Evolutionary conservation across 176 grass and related monocot species (phyloP), one percentile per base, ranked within the genome.

Genomic region (Triticum aestivum): DNA sequence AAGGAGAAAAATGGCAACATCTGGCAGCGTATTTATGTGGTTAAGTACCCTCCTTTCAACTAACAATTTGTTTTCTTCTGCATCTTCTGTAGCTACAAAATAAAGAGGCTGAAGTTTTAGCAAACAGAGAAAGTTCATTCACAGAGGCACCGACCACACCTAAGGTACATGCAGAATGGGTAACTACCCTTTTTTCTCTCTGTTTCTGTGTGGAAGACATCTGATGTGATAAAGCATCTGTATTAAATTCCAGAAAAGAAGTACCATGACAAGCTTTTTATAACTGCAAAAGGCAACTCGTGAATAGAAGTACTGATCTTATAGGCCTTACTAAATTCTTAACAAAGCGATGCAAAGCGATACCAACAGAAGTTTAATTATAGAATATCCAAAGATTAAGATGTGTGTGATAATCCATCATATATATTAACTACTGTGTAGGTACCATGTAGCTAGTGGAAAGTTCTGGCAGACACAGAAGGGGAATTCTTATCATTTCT

Each of bases 91-190:
- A 98, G 97, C 83, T 98, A 70, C 97, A 98, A 94, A 92, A 88
- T 91, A 92, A 90, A 88, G 89, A 94, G 79, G 89, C 87, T 56
- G 97, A 98, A 89, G 84, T 88, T 87, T 83, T 94, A 88, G 91
- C 88, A 73, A 96, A 89, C 84, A 91, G 91, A 58, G 95, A 98
- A 42, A 93, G 71, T 86, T 88, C 95, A 13, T 91, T 91, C 81
- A 90, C 91, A 77, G 95, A 96, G 83, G 83, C 91, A 85, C 94
- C 94, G 62, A 85, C 84, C 89, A 99, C 97, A 80, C 94, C 97
- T 47, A 99, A 91, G 94, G 97, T 93, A 91, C 78, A 47, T 86
- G 65, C 18, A 52, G 15, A 85, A 69, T 84, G n/a, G 11, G 2
- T 75, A 32, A 29, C 66, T 76, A 4, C 17, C 12, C 26, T 69